A percentile compares a stretch with the other conserved stretches of the same genome.
phyloP scores from a whole-genome alignment of 768 basidiomycete genomes.

The Boletus reticulatus region DNA sequence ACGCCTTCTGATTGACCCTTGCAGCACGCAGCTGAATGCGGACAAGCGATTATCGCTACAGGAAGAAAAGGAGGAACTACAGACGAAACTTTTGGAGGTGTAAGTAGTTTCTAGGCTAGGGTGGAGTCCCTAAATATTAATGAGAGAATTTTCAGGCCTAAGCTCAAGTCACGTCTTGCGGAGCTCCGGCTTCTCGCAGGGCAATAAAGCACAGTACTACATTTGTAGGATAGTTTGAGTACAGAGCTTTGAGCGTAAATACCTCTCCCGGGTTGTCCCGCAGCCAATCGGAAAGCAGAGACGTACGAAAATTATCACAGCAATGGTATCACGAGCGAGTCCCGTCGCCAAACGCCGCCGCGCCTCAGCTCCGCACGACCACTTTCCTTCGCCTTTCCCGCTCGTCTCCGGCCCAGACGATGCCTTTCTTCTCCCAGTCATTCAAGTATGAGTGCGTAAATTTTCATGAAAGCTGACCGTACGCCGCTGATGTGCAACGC shows the following conservation, averaged over 20 bases:
- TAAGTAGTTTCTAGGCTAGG: conserved; percentile 39
- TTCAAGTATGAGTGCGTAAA: conserved; percentile 77
- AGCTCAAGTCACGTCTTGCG: conserved; percentile 71
- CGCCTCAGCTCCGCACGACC: conserved; percentile 21
- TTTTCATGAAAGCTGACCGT: background rate
- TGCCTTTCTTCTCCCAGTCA: conserved; percentile 88
- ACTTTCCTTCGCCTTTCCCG: conserved; percentile 16
- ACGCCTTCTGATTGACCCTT: conserved; percentile 1
- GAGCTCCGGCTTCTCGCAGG: conserved; percentile 51
- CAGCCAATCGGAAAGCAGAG: conserved; percentile 28
- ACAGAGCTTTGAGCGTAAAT: background rate
- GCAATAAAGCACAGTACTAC: background rate
- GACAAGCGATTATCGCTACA: conserved; percentile 87
- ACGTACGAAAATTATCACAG: conserved; percentile 14
- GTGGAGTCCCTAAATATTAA: background rate
- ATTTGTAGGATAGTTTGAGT: too few species aligned
- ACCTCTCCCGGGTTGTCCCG: conserved; percentile 16
- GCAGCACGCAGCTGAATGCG: conserved; percentile 83
- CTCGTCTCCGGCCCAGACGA: conserved; percentile 35
- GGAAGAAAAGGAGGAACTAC: conserved; percentile 90
- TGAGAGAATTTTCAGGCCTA: conserved; percentile 50
- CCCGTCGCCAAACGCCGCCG: conserved; percentile 12
- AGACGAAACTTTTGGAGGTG: conserved; percentile 85
- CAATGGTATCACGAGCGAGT: background rate
- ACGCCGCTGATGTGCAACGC: conserved; percentile 8